A percentile compares a stretch with the other conserved stretches of the same genome.
Conservation (phyloP, 2,329 filamentous ascomycete genomes). For the Aspergillus sp. region DNA sequence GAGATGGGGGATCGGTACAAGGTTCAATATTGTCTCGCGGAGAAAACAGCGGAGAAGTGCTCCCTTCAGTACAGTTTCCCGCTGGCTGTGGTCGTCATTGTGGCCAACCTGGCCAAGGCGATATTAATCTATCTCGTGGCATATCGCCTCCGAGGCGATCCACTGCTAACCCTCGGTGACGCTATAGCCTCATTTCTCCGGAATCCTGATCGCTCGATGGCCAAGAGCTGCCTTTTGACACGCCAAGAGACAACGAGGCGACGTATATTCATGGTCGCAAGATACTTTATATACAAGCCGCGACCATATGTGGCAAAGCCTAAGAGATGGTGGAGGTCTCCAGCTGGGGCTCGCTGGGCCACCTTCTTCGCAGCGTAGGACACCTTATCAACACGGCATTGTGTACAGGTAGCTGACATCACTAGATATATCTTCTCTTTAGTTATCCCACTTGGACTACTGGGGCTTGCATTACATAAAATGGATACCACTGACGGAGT, state of each 20-base stretch:
- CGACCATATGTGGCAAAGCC: not conserved
- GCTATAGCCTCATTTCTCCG: too few species aligned
- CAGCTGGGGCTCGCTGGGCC: not conserved
- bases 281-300: not conserved
- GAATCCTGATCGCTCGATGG: too few species aligned
- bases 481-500: not conserved
- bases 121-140: not conserved
- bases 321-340: not conserved
- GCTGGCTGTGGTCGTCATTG: conserved; percentile 18
- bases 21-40: conserved; percentile 11
- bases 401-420: too few species aligned
- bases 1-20: not conserved
- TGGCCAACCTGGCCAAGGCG: conserved; percentile 15
- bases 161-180: too few species aligned
- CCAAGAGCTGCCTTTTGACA: too few species aligned
- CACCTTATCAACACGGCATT: not conserved
- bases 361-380: not conserved
- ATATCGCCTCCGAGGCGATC: not conserved
- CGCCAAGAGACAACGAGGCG: too few species aligned
- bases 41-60: conserved; percentile 21
- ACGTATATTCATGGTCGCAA: too few species aligned
- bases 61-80: conserved; percentile 19
- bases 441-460: not conserved
- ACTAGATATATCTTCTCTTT: not conserved
- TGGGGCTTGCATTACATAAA: not conserved